Base-by-base conservation (phyloP, 2,329 filamentous ascomycete species). In the Trichoderma harzianum region DNA sequence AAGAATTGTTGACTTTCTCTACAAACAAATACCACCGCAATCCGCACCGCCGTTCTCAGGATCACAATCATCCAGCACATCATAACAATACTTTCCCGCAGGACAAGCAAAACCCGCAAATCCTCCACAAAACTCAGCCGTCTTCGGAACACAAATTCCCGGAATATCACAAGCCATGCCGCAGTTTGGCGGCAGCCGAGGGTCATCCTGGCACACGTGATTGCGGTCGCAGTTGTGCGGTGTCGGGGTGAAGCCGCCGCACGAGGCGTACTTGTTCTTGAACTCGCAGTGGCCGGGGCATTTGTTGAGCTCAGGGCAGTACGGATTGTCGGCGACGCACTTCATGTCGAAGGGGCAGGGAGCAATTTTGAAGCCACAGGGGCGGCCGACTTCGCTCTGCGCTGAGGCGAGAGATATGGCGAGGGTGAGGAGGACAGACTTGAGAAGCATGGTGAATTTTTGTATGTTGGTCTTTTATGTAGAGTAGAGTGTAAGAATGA, bases 81-180 rank as follows among this genome's bases (percentile, higher is more conserved):
- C 79, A 10, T 80, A 80, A 34, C 80, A 82, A 26, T 71, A 73
- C n/a, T 75, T 36, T 0, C 78, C 76, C 55, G 72, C 73, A 0
- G 79, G 78, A 55, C 80, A 82, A n/a, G 18, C 1, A 1, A 61
- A 30, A 0, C 77, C 80, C 0, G 18, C 10, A 11, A 82, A 72
- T 0, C 80, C 80, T 3, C 74, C 74, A 26, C 80, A 82, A 0
- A 34, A 51, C 1, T 60, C 67, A 2, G 68, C 69, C 7, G 73
- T 73, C 28, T 72, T 73, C 30, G 78, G 77, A 1, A 80, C 73
- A 58, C 79, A 83, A 28, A 82, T 81, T 2, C 81, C 81, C 0
- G 78, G 78, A 7, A 24, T 66, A 55, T 82, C 81, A 68, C 81
- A 82, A 4, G 81, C 78, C 76, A 80, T 74, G 8, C 81, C 81